These are phyloP conservation scores for Pisolithus thermaeus DNA, from an alignment of 1,284 basidiomycete genomes.

Conservation along the genomic window DNA sequence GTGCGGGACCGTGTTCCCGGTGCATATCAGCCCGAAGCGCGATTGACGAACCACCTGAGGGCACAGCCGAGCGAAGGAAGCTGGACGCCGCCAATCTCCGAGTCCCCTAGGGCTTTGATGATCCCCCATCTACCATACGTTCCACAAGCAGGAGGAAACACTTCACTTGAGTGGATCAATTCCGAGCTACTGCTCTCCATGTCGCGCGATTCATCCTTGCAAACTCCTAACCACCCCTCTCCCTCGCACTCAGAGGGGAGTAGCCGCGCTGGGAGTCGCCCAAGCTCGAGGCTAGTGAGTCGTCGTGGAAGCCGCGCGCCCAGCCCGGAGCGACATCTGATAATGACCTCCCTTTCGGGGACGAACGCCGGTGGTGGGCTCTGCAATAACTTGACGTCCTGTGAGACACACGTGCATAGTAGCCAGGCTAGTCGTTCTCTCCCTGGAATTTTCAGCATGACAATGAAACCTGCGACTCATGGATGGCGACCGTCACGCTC, in stretches of 20 bases:
- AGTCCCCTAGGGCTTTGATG: slow-evolving; percentile 32
- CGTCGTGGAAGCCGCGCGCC: slow-evolving; percentile 42
- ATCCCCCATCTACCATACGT: slow-evolving; percentile 40
- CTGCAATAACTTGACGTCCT: neutral
- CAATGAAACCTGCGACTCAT: slow-evolving; percentile 52
- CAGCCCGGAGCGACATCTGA: slow-evolving; percentile 41
- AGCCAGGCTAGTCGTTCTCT: slow-evolving; percentile 46
- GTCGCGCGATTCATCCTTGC: slow-evolving; percentile 30
- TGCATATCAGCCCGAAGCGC: slow-evolving; percentile 63
- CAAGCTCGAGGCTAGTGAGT: slow-evolving; percentile 36
- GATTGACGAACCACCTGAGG: slow-evolving; percentile 64
- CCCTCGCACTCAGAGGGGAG: slow-evolving; percentile 22
- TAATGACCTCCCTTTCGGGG: slow-evolving; percentile 8
- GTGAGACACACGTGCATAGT: slow-evolving; percentile 49
- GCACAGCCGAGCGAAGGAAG: neutral
- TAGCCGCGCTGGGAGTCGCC: slow-evolving; percentile 28
- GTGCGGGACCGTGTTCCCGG: slow-evolving; percentile 87
- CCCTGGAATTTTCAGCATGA: slow-evolving; percentile 49
- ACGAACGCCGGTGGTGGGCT: neutral
- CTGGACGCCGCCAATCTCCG: slow-evolving; percentile 24
- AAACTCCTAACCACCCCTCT: slow-evolving; percentile 12
- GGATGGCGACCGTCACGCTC: slow-evolving; percentile 35
- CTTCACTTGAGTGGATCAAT: slow-evolving; percentile 73
- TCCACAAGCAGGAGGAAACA: slow-evolving; percentile 35
- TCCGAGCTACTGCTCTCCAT: slow-evolving; percentile 73